These are phyloP conservation scores for Phylloporus sp. DNA, from an alignment of 768 basidiomycete species.

Conservation along the genomic window DNA sequence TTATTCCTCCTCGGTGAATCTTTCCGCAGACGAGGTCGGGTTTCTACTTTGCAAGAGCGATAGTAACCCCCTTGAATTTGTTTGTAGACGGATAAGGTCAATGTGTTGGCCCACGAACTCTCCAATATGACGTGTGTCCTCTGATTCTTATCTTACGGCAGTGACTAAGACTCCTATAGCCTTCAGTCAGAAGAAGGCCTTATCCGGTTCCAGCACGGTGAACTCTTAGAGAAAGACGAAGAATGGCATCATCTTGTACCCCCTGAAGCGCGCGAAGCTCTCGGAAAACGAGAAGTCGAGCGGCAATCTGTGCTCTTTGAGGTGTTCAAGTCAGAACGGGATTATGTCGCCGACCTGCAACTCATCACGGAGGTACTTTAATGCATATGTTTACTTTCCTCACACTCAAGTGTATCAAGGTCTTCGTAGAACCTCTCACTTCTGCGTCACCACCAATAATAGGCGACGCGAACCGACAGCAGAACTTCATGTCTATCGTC, in stretches of 20 bases:
- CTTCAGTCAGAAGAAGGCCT: slow-evolving; percentile 63
- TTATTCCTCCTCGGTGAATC: slow-evolving; percentile 34
- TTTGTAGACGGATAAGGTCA: slow-evolving; percentile 26
- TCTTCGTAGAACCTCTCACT: slow-evolving; percentile 68
- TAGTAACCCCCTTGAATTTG: slow-evolving; percentile 4
- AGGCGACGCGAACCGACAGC: slow-evolving; percentile 43
- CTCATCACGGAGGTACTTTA: slow-evolving; percentile 58
- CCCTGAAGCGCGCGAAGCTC: slow-evolving; percentile 58
- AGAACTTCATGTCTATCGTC: slow-evolving; percentile 72
- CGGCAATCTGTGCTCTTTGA: slow-evolving; percentile 89
- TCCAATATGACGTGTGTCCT: slow-evolving; percentile 39
- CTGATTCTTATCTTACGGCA: neutral
- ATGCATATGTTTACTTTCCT: neutral
- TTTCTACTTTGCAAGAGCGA: slow-evolving; percentile 23
- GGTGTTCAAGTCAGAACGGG: slow-evolving; percentile 82
- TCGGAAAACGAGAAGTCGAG: slow-evolving; percentile 76
- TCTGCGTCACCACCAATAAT: slow-evolving; percentile 65
- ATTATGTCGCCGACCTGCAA: slow-evolving; percentile 81
- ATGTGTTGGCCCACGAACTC: slow-evolving; percentile 32
- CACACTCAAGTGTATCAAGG: slow-evolving; percentile 36
- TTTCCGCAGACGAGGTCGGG: slow-evolving; percentile 37
- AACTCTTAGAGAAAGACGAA: slow-evolving; percentile 62
- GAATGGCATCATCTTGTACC: slow-evolving; percentile 85
- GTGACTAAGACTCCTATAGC: slow-evolving; percentile 33
- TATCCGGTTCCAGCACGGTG: slow-evolving; percentile 61